Base-by-base conservation (phyloP, 768 basidiomycete genomes). In the Lepiota brunneoincarnata region DNA sequence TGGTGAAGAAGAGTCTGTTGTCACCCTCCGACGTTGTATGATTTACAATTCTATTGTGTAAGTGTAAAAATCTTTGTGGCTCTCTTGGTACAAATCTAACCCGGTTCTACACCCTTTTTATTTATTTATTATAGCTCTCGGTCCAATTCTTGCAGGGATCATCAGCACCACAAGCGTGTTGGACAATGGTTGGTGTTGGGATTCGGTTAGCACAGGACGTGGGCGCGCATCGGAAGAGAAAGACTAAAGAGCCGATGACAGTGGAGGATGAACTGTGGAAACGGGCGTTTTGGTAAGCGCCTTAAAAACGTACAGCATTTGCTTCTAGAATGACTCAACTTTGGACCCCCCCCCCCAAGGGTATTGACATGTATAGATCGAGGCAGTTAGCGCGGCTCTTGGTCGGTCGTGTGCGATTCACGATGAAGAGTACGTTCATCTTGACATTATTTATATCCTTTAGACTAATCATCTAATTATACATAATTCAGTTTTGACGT, bases 371-470 rank as follows among this genome's bases (percentile, higher is more conserved):
- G 67, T 23, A 72, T 84, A 62, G 84, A 87, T 61, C 67, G 83
- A 55, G n/a, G 61, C 72, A 47, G 64, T 76, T 40, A 80, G 82
- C 38, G 68, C 77, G 1, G 73, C 78, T 0, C 73, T 89, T 7
- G 91, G 91, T 10, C 74, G 91, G 17, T 88, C 89, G 1, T 82
- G 86, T 61, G 85, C 86, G 3, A 81, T 93, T 14, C 86, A 89
- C 49, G 90, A 93, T 58, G 89, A 89, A 67, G 89, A 91, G 84
- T 85, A 63, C 48, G 83, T 55, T 28, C 65, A 14, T 35, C 18
- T 40, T 14, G 1, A n/a, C 54, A 40, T 45, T 48, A 41, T 12
- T 17, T 26, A 18, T 31, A 20, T 5, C 7, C 38, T 18, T 9
- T 37, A 12, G 28, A 0, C 39, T 57, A 35, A 51, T n/a, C 17